Base-by-base conservation (phyloP, 2,329 filamentous ascomycete species). In the Apiospora koreana region DNA sequence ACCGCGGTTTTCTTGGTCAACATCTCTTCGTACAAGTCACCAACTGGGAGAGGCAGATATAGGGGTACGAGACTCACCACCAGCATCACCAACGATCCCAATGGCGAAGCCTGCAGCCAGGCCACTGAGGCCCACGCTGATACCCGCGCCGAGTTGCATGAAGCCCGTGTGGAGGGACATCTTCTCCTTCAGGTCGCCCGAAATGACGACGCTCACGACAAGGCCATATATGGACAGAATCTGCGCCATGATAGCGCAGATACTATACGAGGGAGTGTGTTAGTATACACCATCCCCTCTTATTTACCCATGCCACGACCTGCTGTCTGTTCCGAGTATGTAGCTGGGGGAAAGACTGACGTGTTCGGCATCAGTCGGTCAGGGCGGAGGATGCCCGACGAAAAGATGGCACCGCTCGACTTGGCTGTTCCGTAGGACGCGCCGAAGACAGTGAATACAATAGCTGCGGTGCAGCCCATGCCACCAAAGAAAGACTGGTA, bases 371-470 rank as follows among this genome's bases (percentile, higher is more conserved):
- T 82, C 70, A 85, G 75, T 68, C 80, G 80, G 3, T 84, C 82
- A 7, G 84, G 84, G 2, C 82, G 83, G 69, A 84, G 76, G 75
- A 85, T 77, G 69, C 83, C 83, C 35, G 79, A 78, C 31, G 82
- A 76, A 74, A 84, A 85, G 74, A 85, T 85, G 69, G 82, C 83
- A 45, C 79, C 78, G 65, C 80, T 74, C 65, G 82, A 83, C 73
- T 83, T 83, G 69, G 82, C 82, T 45, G 82, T 84, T 67, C 83
- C 83, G 73, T 84, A 84, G 67, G 82, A 79, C 68, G 83, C 83
- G 67, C 83, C 86, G 65, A 87, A 78, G 76, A 85, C 86, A 74
- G 85, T 85, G 80, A 87, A 84, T 77, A 86, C 81, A 71, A 87
- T 87, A 77, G 86, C 81, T 50, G 79, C 79, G 41, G 78, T 75